Evolutionary conservation across 441 rosid genomes (phyloP), one percentile per base, ranked within the genome.

Genomic region (Pelargonium australe): DNA sequence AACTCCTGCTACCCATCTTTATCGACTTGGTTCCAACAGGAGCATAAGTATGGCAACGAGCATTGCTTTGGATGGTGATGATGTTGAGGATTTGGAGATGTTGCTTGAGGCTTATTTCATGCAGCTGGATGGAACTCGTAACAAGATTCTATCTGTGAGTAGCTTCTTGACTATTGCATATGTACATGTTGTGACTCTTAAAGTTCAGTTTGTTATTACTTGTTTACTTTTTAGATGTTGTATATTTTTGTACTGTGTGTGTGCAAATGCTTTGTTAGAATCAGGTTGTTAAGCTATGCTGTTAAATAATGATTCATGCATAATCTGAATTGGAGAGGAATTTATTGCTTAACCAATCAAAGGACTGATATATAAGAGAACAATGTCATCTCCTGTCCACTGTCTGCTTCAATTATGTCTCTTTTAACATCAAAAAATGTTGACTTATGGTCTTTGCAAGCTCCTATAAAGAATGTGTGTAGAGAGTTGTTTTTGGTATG

Each of bases 81-180:
- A 89, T 14, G 97, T 93, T 10, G 95, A 95, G 77, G 98, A 92
- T 73, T 75, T 95, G 72, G 99, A 92, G 80, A 90, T 92, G 97
- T 78, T 95, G 80, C 85, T 95, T 57, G 97, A 95, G 75, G 96
- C 99, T 55, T 95, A 90, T 80, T 95, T 92, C 71, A 87, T 90
- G 93, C 96, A 92, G 81, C 82, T 95, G 49, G 99, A 95, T 74
- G 98, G 97, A 73, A 90, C 89, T 69, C 82, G 98, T 44, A 92
- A 90, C 86, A 95, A 89, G 82, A 95, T 95, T 74, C 85, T 95
- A 58, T 90, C 98, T 34, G 96, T 88, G 74, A 86, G 93, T 86
- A 41, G 65, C 68, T 62, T 67, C 55, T 65, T 41, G 10, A 43
- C 14, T 16, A 53, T 53, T 53, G 8, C 7, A 53, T 14, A 5